phyloP scores from a whole-genome alignment of 257 asterid genomes.

The Mitragyna speciosa region DNA sequence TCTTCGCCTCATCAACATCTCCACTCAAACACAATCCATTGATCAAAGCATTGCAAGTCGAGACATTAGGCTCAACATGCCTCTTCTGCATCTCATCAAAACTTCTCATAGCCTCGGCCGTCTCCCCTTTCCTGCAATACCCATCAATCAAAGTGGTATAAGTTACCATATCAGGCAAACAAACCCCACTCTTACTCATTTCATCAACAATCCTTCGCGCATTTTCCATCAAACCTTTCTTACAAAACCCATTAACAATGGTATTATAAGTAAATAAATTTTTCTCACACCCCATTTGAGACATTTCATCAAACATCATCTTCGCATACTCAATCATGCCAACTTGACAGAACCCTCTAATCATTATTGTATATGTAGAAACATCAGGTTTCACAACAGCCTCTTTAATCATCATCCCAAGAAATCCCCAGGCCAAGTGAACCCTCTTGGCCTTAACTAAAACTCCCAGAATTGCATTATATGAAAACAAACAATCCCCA shows the following conservation, averaged over 20 bases:
- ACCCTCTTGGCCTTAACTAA: conserved; percentile 38
- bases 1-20: conserved; percentile 43
- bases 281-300: conserved; percentile 23
- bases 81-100: conserved; percentile 39
- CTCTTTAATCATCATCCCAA: conserved; percentile 40
- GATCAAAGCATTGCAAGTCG: conserved; percentile 48
- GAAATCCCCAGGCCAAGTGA: conserved; percentile 36
- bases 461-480: conserved; percentile 48
- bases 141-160: conserved; percentile 50
- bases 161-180: conserved; percentile 36
- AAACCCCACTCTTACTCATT: conserved; percentile 35
- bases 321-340: conserved; percentile 44
- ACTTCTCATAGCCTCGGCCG: conserved; percentile 37
- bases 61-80: conserved; percentile 37
- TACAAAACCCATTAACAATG: conserved; percentile 45
- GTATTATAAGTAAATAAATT: conserved; percentile 39
- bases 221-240: conserved; percentile 39
- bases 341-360: conserved; percentile 41
- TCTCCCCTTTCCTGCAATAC: conserved; percentile 41
- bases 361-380: conserved; percentile 45
- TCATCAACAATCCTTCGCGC: conserved; percentile 29
- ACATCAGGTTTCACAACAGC: conserved; percentile 39
- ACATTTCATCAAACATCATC: conserved; percentile 47
- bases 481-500: conserved; percentile 47
- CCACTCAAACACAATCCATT: conserved; percentile 51